Conservation (phyloP, 1,139 yeast species). For the Ogataea hybrid region DNA sequence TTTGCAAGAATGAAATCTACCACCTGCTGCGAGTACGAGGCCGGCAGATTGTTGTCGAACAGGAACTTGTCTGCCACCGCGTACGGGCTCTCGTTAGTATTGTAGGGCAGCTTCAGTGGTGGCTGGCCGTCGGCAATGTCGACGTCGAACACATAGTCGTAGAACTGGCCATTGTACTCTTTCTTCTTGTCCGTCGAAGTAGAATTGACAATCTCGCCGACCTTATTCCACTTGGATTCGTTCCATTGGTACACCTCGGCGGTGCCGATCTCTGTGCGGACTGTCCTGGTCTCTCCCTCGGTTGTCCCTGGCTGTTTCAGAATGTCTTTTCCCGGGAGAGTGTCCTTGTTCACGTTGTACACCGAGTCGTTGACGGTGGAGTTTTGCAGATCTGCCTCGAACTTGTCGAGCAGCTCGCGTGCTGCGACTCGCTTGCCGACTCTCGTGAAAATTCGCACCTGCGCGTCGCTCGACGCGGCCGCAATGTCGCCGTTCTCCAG, state of each 20-base stretch:
- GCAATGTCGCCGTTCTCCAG: conserved; percentile 71
- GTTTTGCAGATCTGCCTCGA: conserved; percentile 56
- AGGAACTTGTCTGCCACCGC: conserved; percentile 78
- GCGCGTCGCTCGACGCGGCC: conserved; percentile 78
- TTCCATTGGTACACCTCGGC: conserved; percentile 91
- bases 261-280: conserved; percentile 59
- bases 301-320: conserved; percentile 58
- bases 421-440: conserved; percentile 53
- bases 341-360: conserved; percentile 61
- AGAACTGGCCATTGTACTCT: conserved; percentile 64
- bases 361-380: conserved; percentile 72
- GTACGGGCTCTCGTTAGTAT: conserved; percentile 80
- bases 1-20: conserved; percentile 80
- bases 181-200: conserved; percentile 54
- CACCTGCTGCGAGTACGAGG: conserved; percentile 70
- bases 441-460: conserved; percentile 68
- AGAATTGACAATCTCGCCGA: conserved; percentile 88
- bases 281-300: conserved; percentile 84
- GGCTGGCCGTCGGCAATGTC: conserved; percentile 91
- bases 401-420: conserved; percentile 44
- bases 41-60: conserved; percentile 72
- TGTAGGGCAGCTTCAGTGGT: conserved; percentile 85
- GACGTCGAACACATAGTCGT: conserved; percentile 94
- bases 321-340: conserved; percentile 62
- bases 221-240: conserved; percentile 69